Evolutionary conservation across 176 grass and related monocot genomes (phyloP).

Genomic region (Paspalum notatum): DNA sequence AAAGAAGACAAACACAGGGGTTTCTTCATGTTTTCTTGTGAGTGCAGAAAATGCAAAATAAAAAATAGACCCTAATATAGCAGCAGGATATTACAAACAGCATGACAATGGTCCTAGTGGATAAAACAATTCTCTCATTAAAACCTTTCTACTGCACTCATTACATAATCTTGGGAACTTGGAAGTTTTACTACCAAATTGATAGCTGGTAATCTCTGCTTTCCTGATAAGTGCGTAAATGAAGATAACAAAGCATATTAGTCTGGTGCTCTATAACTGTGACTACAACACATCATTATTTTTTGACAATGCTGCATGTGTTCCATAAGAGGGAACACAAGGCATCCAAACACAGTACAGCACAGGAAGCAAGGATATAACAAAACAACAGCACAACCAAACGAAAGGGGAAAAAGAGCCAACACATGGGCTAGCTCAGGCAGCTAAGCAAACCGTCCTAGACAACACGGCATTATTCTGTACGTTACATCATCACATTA

Average conservation of each 20-base stretch:
- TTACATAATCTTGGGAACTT: conserved; percentile 5
- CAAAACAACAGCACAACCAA: too few species aligned
- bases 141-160: not conserved
- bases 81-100: not conserved
- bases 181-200: not conserved
- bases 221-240: not conserved
- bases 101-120: not conserved
- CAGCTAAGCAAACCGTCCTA: too few species aligned
- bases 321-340: too few species aligned
- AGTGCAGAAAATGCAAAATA: conserved; percentile 11
- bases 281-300: conserved; percentile 4
- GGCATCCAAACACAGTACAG: too few species aligned
- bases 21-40: conserved; percentile 3
- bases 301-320: too few species aligned
- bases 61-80: not conserved
- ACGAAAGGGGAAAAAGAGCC: too few species aligned
- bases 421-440: too few species aligned
- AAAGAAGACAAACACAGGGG: not conserved
- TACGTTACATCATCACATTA: not conserved
- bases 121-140: not conserved
- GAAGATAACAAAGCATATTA: conserved; percentile 13
- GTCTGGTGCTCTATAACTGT: not conserved
- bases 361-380: too few species aligned
- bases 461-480: conserved; percentile 1
- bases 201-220: conserved; percentile 7